A percentile compares a stretch with the other conserved stretches of the same genome.
These are phyloP conservation scores for Skeletonema costatum DNA, from an alignment of 108 stramenopile genomes.

Conservation along the genomic window DNA sequence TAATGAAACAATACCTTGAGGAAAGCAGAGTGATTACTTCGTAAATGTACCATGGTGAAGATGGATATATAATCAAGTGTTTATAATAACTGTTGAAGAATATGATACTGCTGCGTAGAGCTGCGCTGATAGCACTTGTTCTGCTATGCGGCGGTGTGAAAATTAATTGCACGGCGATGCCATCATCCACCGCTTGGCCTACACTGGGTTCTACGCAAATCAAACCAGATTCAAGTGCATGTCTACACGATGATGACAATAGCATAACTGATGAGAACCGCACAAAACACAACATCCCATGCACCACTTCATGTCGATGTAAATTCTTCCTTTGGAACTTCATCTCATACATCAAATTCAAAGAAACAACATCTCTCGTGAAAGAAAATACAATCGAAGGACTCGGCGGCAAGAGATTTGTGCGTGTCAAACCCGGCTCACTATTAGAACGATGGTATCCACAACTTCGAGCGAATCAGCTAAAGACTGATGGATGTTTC, in stretches of 20 bases:
- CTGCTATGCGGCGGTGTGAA: not conserved
- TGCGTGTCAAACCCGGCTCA: constrained; percentile 25
- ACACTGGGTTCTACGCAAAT: not conserved
- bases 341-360: constrained; percentile 14
- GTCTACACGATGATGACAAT: not conserved
- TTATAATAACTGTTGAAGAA: too few relatives aligned
- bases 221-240: not conserved
- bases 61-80: too few relatives aligned
- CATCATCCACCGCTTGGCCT: not conserved
- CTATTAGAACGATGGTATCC: constrained; percentile 16
- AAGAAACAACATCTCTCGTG: constrained; percentile 1
- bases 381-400: constrained; percentile 26
- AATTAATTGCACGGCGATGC: not conserved
- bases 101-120: too few relatives aligned
- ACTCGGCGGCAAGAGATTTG: constrained; percentile 34
- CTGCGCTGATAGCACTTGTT: too few relatives aligned
- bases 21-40: too few relatives aligned
- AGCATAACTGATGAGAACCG: not conserved
- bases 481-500: constrained; percentile 31
- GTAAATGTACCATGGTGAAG: too few relatives aligned
- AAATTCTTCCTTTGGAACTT: constrained; percentile 18
- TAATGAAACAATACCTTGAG: too few relatives aligned
- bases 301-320: constrained; percentile 14
- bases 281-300: not conserved
- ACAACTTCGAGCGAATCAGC: constrained; percentile 1